phyloP scores from a whole-genome alignment of 371 early-diverging fungal species.

The Mortierella polycephala region DNA sequence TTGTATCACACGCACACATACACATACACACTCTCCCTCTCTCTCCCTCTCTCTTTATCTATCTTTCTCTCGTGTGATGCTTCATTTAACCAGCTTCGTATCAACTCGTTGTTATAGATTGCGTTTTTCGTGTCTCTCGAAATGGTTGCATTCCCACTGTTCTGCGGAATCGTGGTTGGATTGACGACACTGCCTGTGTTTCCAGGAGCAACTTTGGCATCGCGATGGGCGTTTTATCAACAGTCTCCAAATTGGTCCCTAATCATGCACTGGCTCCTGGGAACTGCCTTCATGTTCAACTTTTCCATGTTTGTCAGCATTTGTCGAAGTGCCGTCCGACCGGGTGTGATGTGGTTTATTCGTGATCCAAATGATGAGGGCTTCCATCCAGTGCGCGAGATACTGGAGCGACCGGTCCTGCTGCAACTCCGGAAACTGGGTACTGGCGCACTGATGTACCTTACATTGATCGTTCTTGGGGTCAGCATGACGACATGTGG shows the following conservation, averaged over 20 bases:
- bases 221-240: constrained; percentile 63
- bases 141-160: constrained; percentile 85
- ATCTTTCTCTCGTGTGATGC: background rate
- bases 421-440: constrained; percentile 84
- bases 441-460: constrained; percentile 82
- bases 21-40: no score
- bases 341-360: constrained; percentile 96
- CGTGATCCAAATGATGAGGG: constrained; percentile 95
- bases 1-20: no score
- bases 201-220: constrained; percentile 62
- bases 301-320: constrained; percentile 84
- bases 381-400: constrained; percentile 92
- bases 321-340: constrained; percentile 83
- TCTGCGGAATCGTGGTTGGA: constrained; percentile 86
- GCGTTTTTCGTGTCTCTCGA: constrained; percentile 86
- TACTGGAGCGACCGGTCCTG: constrained; percentile 78
- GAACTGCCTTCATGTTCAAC: constrained; percentile 92
- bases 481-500: constrained; percentile 68
- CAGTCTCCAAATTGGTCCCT: constrained; percentile 73
- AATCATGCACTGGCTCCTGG: constrained; percentile 90
- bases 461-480: constrained; percentile 72
- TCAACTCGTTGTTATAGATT: constrained; percentile 53
- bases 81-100: no score
- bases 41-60: background rate
- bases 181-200: constrained; percentile 80